Conservation (phyloP, 2,329 filamentous ascomycete species). For the Aspergillus awamori region DNA sequence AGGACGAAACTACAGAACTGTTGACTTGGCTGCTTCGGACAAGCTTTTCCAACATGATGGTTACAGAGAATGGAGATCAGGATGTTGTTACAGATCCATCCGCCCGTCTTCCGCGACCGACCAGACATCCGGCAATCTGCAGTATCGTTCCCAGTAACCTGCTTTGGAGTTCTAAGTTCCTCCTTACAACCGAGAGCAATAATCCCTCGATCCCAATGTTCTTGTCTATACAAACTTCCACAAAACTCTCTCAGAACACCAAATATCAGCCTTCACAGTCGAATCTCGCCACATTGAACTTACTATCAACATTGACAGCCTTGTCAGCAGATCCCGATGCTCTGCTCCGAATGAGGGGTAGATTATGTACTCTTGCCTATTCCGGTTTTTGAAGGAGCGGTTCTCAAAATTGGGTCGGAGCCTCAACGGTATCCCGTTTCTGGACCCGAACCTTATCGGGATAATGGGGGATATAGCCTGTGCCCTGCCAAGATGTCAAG, state of each 20-base stretch:
- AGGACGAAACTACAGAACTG: background rate
- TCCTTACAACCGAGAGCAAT: background rate
- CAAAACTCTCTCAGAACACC: background rate
- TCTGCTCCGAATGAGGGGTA: background rate
- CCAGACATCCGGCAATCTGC: background rate
- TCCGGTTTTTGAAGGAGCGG: background rate
- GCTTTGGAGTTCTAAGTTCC: background rate
- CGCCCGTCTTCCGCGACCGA: background rate
- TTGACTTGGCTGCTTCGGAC: background rate
- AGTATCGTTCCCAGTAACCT: background rate
- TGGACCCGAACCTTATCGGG: conserved; percentile 5
- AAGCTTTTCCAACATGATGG: background rate
- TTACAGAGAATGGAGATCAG: no score
- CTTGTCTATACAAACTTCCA: background rate
- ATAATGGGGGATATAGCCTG: background rate
- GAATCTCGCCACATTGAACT: background rate
- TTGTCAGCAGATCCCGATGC: background rate
- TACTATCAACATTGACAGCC: background rate
- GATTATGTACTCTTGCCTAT: conserved; percentile 3
- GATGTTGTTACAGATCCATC: no score
- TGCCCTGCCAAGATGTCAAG: background rate
- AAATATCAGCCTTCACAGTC: background rate
- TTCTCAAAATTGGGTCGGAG: conserved; percentile 2
- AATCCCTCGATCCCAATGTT: background rate
- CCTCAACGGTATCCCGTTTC: conserved; percentile 6